Conservation (phyloP, 1,284 basidiomycete species). For the Cryptococcus depauperatus region DNA sequence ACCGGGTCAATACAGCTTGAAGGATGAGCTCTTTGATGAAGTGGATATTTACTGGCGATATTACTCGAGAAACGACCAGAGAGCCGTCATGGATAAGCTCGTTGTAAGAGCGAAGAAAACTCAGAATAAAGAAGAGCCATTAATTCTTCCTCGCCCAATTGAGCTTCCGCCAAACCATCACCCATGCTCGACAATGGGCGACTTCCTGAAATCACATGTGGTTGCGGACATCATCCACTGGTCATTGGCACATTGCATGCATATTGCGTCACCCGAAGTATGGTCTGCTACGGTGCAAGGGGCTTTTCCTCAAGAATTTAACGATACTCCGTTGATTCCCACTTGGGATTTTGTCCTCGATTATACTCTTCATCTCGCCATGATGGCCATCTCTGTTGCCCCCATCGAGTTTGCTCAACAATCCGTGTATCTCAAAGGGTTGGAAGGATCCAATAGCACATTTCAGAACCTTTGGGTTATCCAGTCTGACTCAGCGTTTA, state of each 20-base stretch:
- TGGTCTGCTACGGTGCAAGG: constrained; percentile 19
- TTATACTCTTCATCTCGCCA: constrained; percentile 72
- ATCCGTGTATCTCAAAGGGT: constrained; percentile 48
- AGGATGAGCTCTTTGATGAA: constrained; percentile 72
- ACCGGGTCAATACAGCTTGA: constrained; percentile 78
- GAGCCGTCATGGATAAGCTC: constrained; percentile 81
- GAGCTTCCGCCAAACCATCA: constrained; percentile 46
- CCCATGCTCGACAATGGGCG: constrained; percentile 31
- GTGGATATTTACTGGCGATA: constrained; percentile 96
- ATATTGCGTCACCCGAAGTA: constrained; percentile 22
- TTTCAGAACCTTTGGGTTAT: constrained; percentile 59
- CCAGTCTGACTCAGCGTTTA: constrained; percentile 66
- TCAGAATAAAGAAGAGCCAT: constrained; percentile 51
- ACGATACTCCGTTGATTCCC: constrained; percentile 21
- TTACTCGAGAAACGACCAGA: constrained; percentile 88
- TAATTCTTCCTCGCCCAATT: constrained; percentile 65
- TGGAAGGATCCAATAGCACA: constrained; percentile 46
- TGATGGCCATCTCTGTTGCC: constrained; percentile 69
- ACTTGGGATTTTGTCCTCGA: constrained; percentile 60
- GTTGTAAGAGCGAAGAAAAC: constrained; percentile 59
- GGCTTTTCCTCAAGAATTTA: constrained; percentile 6
- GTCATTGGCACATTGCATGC: constrained; percentile 31
- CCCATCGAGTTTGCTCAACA: constrained; percentile 56
- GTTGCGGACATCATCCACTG: constrained; percentile 32
- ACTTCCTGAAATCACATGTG: constrained; percentile 29